These are phyloP conservation scores for Aspergillus candidus DNA, from an alignment of 2,329 filamentous ascomycete genomes.

Conservation along the genomic window DNA sequence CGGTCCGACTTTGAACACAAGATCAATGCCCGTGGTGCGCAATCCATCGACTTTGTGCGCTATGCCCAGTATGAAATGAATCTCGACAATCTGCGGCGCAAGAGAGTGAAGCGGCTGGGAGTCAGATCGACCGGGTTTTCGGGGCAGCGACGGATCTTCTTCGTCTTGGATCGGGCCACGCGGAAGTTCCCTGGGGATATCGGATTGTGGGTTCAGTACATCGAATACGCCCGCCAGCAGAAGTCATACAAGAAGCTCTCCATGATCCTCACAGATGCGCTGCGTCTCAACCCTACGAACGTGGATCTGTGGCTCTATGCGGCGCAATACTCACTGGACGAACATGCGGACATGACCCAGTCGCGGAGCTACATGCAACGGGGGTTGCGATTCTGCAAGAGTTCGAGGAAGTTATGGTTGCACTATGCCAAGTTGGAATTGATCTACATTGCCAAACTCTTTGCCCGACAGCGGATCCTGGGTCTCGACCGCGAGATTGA, in stretches of 20 bases:
- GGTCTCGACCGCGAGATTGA: conserved; percentile 49
- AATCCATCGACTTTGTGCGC: conserved; percentile 70
- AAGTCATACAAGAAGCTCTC: conserved; percentile 57
- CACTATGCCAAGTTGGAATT: conserved; percentile 90
- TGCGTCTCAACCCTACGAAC: conserved; percentile 81
- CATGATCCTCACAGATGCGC: conserved; percentile 58
- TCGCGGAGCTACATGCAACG: conserved; percentile 83
- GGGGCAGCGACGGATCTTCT: conserved; percentile 77
- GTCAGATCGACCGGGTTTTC: conserved; percentile 65
- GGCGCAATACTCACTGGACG: conserved; percentile 70
- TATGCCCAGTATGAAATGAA: conserved; percentile 71
- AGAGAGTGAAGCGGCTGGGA: conserved; percentile 74
- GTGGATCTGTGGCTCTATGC: conserved; percentile 77
- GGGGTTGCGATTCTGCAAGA: conserved; percentile 81
- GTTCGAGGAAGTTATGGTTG: conserved; percentile 68
- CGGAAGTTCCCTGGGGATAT: conserved; percentile 76
- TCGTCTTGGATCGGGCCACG: conserved; percentile 81
- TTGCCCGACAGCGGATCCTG: conserved; percentile 63
- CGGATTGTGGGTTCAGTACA: conserved; percentile 82
- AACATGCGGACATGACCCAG: conserved; percentile 77
- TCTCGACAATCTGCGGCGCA: conserved; percentile 67
- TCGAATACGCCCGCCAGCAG: conserved; percentile 68
- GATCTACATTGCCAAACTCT: conserved; percentile 80
- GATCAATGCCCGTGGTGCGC: conserved; percentile 73
- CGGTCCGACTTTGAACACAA: conserved; percentile 91